phyloP scores from a whole-genome alignment of 257 asterid genomes.

The Ballota nigra region DNA sequence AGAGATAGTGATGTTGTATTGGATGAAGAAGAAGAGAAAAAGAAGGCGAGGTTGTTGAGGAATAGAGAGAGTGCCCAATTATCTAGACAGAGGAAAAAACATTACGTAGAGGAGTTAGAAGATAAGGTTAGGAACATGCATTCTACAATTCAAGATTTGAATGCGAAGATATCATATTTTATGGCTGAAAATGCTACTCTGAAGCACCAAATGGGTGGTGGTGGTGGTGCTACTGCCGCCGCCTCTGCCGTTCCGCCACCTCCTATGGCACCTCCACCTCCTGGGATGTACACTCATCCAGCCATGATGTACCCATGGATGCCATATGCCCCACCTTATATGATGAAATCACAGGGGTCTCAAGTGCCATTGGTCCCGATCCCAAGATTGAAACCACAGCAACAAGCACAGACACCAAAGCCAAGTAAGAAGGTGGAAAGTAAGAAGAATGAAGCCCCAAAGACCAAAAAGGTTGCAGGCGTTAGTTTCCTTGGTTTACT shows the following conservation, averaged over 20 bases:
- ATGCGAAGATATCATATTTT: constrained; percentile 65
- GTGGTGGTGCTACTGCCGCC: constrained; percentile 20
- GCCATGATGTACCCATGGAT: constrained; percentile 94
- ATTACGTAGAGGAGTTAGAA: constrained; percentile 92
- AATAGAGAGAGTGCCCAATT: constrained; percentile 97
- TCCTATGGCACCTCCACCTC: constrained; percentile 54
- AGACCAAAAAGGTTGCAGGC: constrained; percentile 88
- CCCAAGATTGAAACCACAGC: constrained; percentile 82
- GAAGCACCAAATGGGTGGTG: constrained; percentile 70
- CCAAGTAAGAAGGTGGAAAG: constrained; percentile 52
- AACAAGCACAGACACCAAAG: constrained; percentile 49
- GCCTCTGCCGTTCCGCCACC: constrained; percentile 37
- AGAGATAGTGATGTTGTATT: constrained; percentile 28
- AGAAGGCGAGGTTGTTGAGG: constrained; percentile 84
- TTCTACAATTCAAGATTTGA: constrained; percentile 90
- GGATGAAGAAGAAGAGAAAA: constrained; percentile 76
- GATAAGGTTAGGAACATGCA: constrained; percentile 87
- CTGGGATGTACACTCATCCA: constrained; percentile 73
- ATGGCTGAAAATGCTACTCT: constrained; percentile 81
- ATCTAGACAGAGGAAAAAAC: constrained; percentile 93
- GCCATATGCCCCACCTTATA: constrained; percentile 76
- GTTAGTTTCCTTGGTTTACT: constrained; percentile 85
- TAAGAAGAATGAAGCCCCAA: constrained; percentile 69
- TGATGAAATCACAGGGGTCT: constrained; percentile 93
- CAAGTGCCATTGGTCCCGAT: constrained; percentile 94